phyloP scores from a whole-genome alignment of 2,329 filamentous ascomycete genomes.

The Amylocarpus encephaloides region DNA sequence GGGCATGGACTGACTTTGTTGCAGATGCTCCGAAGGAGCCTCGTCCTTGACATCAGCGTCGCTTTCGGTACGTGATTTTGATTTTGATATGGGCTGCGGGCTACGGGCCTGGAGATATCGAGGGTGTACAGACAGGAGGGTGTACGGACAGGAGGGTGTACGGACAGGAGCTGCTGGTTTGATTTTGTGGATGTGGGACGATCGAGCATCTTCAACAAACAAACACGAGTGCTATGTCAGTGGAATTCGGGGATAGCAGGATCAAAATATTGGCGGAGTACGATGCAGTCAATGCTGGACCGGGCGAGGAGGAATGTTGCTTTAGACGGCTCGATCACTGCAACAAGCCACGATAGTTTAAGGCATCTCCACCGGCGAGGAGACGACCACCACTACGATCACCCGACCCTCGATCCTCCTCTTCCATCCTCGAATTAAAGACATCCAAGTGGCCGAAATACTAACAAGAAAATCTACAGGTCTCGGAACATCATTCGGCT shows the following conservation, averaged over 20 bases:
- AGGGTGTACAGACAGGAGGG: neutral
- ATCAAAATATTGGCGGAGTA: no score
- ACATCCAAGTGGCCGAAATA: neutral
- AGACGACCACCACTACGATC: neutral
- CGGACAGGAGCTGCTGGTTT: neutral
- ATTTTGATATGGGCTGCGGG: neutral
- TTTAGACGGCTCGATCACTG: no score
- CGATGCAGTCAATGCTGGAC: no score
- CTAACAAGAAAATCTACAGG: slow-evolving; percentile 33
- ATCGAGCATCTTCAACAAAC: no score
- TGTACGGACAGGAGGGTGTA: neutral
- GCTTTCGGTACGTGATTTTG: slow-evolving; percentile 42
- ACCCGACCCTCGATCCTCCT: neutral
- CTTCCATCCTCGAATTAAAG: neutral
- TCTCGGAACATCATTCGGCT: slow-evolving; percentile 47
- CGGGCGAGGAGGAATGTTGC: no score
- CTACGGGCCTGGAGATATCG: neutral
- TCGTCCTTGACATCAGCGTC: slow-evolving; percentile 52
- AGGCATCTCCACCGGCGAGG: no score
- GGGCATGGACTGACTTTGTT: slow-evolving; percentile 26
- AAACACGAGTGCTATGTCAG: no score
- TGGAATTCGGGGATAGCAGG: no score
- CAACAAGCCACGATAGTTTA: no score
- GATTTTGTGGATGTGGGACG: neutral
- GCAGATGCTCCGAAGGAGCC: slow-evolving; percentile 52